These are phyloP conservation scores for Verticillium albo-atrum DNA, from an alignment of 2,329 filamentous ascomycete genomes.

Conservation along the genomic window DNA sequence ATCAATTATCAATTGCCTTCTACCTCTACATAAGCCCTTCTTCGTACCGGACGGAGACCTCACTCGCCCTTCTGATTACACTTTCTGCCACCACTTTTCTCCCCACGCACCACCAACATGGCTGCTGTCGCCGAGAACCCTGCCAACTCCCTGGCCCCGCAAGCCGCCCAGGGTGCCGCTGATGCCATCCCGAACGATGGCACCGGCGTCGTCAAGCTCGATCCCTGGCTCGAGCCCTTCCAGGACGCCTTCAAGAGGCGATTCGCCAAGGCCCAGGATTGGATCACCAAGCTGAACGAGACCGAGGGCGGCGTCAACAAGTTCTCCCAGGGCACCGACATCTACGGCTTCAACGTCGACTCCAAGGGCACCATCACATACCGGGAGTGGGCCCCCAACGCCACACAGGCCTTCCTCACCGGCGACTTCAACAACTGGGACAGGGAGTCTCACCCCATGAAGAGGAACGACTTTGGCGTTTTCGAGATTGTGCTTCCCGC, in stretches of 20 bases:
- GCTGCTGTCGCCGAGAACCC: constrained; percentile 26
- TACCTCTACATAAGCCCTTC: background rate
- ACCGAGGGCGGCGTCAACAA: constrained; percentile 86
- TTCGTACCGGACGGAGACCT: background rate
- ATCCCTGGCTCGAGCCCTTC: constrained; percentile 88
- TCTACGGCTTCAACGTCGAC: constrained; percentile 79
- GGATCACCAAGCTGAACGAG: constrained; percentile 80
- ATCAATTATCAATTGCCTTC: no score
- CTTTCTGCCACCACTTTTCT: background rate
- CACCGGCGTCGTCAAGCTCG: constrained; percentile 76
- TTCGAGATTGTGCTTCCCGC: constrained; percentile 79
- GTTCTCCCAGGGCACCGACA: constrained; percentile 87
- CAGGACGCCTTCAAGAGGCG: constrained; percentile 70
- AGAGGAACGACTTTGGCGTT: constrained; percentile 76
- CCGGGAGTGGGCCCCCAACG: constrained; percentile 95
- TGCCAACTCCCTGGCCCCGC: constrained; percentile 37
- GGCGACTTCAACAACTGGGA: constrained; percentile 98
- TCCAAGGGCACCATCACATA: constrained; percentile 83
- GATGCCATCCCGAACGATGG: constrained; percentile 60
- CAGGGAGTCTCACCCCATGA: constrained; percentile 78
- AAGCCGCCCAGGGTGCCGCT: constrained; percentile 32
- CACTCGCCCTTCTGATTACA: background rate
- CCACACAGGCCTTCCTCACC: constrained; percentile 75
- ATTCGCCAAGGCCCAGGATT: constrained; percentile 74
- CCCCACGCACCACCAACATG: background rate